These are phyloP conservation scores for Paralagenidium karlingii DNA, from an alignment of 352 stramenopile genomes.

Conservation along the genomic window DNA sequence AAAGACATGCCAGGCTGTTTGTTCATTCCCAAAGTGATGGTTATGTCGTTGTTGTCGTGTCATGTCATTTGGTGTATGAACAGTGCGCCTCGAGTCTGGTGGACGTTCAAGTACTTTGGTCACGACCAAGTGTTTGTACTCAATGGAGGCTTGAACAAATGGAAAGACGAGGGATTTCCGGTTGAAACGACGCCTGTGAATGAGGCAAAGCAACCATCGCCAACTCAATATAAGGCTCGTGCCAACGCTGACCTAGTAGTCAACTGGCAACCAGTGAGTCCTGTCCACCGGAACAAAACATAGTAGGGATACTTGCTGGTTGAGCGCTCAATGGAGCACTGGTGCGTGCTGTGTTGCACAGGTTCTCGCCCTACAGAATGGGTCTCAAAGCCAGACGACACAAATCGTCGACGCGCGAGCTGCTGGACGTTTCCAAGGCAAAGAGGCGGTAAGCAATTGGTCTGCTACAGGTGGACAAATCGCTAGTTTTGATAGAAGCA, in stretches of 20 bases:
- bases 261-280: too few relatives aligned
- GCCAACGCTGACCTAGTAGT: slow-evolving; percentile 35
- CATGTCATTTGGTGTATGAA: background rate
- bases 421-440: slow-evolving; percentile 75
- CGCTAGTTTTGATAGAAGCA: background rate
- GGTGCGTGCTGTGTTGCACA: slow-evolving; percentile 43
- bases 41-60: too few relatives aligned
- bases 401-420: slow-evolving; percentile 87
- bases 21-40: too few relatives aligned
- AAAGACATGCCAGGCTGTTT: too few relatives aligned
- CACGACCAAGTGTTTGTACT: slow-evolving; percentile 81
- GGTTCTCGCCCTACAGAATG: too few relatives aligned
- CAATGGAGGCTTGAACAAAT: slow-evolving; percentile 63
- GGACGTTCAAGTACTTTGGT: slow-evolving; percentile 86
- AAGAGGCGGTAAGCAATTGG: slow-evolving; percentile 40
- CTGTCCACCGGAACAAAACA: too few relatives aligned
- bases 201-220: background rate
- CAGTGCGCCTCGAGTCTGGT: slow-evolving; percentile 73
- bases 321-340: slow-evolving; percentile 1
- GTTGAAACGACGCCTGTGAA: background rate
- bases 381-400: slow-evolving; percentile 42
- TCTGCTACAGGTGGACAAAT: background rate
- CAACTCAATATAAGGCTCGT: background rate
- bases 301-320: background rate
- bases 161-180: slow-evolving; percentile 31